Conservation (phyloP, 1,284 basidiomycete genomes). For the Ganoderma lucidum region DNA sequence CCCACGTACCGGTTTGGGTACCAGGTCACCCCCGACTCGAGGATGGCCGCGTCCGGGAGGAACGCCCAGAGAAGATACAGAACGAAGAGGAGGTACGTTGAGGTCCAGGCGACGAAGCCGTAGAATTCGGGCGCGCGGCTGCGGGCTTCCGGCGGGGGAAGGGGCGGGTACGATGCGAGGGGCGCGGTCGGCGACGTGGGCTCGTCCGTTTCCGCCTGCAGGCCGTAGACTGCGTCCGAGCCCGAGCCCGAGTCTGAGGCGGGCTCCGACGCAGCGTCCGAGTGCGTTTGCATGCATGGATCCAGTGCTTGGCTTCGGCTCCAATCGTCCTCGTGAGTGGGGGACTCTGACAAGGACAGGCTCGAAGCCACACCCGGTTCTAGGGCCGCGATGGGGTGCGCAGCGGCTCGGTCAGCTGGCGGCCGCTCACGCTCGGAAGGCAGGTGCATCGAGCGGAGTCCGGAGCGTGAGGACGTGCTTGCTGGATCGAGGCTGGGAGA, state of each 20-base stretch:
- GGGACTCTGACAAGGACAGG: neutral
- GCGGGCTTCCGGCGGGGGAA: constrained; percentile 51
- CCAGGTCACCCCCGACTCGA: constrained; percentile 77
- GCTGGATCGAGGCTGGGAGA: neutral
- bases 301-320: neutral
- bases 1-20: constrained; percentile 82
- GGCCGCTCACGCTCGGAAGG: constrained; percentile 2
- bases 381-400: neutral
- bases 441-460: constrained; percentile 8
- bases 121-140: constrained; percentile 85
- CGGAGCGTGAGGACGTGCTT: constrained; percentile 4
- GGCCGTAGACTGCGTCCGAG: neutral
- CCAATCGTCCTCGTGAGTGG: too few relatives aligned
- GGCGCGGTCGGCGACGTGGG: constrained; percentile 63
- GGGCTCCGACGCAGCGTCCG: neutral
- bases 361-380: neutral
- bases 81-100: constrained; percentile 76
- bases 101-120: constrained; percentile 86
- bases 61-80: constrained; percentile 76
- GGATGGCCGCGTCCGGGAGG: constrained; percentile 60
- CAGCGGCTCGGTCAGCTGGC: constrained; percentile 6
- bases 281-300: neutral
- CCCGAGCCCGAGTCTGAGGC: constrained; percentile 13
- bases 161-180: constrained; percentile 58
- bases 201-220: constrained; percentile 26